Percentiles rank a stretch among this genome's conserved stretches.
phyloP scores from a whole-genome alignment of 371 early-diverging fungal genomes.

The Haplosporangium sp. region DNA sequence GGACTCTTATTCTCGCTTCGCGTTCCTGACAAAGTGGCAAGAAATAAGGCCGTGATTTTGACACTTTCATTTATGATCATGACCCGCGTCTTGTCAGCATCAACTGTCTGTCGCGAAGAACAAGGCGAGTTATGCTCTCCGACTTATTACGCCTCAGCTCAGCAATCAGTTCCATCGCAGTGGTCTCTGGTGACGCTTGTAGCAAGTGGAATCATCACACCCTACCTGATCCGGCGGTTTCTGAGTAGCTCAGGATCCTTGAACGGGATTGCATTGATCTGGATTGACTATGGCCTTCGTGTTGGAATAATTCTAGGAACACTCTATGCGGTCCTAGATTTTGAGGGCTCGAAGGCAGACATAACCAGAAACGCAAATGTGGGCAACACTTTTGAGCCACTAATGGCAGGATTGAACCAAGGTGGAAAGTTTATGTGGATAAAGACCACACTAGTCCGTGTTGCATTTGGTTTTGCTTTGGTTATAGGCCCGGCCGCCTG shows the following conservation, averaged over 20 bases:
- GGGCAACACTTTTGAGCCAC: constrained; percentile 38
- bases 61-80: constrained; percentile 66
- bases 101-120: constrained; percentile 92
- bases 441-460: constrained; percentile 60
- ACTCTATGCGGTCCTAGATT: constrained; percentile 75
- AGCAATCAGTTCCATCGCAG: constrained; percentile 50
- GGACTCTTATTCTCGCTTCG: constrained; percentile 56
- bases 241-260: constrained; percentile 40
- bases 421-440: constrained; percentile 41
- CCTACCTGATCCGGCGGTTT: constrained; percentile 51
- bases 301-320: constrained; percentile 64
- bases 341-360: constrained; percentile 56
- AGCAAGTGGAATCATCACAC: constrained; percentile 50
- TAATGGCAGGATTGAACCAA: constrained; percentile 25
- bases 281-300: constrained; percentile 60
- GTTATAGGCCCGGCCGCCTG: constrained; percentile 61
- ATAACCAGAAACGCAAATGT: constrained; percentile 12
- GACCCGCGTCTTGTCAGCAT: constrained; percentile 67
- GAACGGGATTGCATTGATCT: constrained; percentile 52
- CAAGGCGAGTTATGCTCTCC: constrained; percentile 80
- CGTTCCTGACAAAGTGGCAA: constrained; percentile 37
- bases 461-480: constrained; percentile 61
- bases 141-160: constrained; percentile 71
- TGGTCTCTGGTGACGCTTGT: constrained; percentile 47
- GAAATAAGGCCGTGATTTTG: constrained; percentile 50